Conservation (phyloP, 2,329 filamentous ascomycete species). For the Incumbomyces lentus region DNA sequence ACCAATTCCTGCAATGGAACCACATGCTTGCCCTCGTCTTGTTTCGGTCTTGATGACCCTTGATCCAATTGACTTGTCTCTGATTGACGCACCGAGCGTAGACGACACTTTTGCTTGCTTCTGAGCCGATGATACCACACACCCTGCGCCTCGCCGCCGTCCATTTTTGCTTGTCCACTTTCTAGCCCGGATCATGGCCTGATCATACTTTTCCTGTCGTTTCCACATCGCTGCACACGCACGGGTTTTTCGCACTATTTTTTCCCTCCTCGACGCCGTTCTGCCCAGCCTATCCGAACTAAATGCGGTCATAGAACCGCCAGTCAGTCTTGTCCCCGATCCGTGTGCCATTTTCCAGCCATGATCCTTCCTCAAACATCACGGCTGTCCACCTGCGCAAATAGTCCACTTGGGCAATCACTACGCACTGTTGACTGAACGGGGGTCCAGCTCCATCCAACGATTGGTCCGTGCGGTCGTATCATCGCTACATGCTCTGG, state of each 20-base stretch:
- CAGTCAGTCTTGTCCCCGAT: conserved; percentile 13
- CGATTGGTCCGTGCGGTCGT: conserved; percentile 15
- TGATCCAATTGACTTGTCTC: conserved; percentile 6
- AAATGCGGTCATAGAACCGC: conserved; percentile 14
- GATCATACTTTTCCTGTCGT: conserved; percentile 7
- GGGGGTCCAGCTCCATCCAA: conserved; percentile 16
- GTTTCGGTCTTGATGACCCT: conserved; percentile 1
- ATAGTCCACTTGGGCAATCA: conserved; percentile 20
- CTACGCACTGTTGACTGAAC: conserved; percentile 13
- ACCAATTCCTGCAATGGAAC: conserved; percentile 3
- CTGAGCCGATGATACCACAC: conserved; percentile 6
- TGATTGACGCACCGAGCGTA: not conserved
- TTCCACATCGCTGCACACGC: conserved; percentile 5
- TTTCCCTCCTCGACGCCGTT: not conserved
- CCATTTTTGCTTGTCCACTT: conserved; percentile 3
- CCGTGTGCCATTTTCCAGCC: conserved; percentile 16
- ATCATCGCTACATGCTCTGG: conserved; percentile 9
- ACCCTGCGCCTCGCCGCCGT: conserved; percentile 8
- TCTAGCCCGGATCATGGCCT: conserved; percentile 7
- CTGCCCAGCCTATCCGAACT: conserved; percentile 10
- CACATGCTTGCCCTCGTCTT: conserved; percentile 1
- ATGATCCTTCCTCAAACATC: conserved; percentile 17
- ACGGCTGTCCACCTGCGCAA: conserved; percentile 17
- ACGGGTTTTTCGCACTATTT: conserved; percentile 5
- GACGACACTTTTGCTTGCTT: conserved; percentile 9